Evolutionary conservation across 768 basidiomycete species (phyloP).

Genomic region (Russula sp.): DNA sequence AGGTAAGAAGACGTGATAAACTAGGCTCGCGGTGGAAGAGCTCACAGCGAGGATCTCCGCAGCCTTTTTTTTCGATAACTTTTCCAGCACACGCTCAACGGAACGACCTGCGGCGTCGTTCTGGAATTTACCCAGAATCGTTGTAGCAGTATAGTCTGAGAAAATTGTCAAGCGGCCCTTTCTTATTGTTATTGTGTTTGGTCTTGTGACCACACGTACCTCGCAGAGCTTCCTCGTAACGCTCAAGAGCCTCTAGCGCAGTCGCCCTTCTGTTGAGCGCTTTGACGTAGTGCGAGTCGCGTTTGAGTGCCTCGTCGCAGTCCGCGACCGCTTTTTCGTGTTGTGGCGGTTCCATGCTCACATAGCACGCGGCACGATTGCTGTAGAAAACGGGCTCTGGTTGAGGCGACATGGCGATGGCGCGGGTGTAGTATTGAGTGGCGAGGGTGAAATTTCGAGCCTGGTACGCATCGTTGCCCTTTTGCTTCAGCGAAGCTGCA

Average conservation of each 20-base stretch:
- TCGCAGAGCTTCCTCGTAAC: conserved; percentile 72
- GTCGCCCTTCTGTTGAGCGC: conserved; percentile 86
- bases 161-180: background rate
- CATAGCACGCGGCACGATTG: conserved; percentile 96
- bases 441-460: conserved; percentile 57
- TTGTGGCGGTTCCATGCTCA: conserved; percentile 85
- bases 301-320: conserved; percentile 82
- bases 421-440: conserved; percentile 65
- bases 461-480: conserved; percentile 71
- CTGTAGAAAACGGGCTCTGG: conserved; percentile 93
- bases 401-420: conserved; percentile 69
- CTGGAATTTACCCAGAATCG: conserved; percentile 91
- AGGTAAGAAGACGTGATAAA: background rate
- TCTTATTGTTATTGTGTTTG: background rate
- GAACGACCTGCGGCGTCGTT: conserved; percentile 72
- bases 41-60: conserved; percentile 66
- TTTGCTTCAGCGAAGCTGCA: conserved; percentile 63
- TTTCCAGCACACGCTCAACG: conserved; percentile 92
- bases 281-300: conserved; percentile 85
- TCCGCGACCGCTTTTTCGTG: conserved; percentile 80
- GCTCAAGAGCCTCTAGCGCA: conserved; percentile 74
- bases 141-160: conserved; percentile 92
- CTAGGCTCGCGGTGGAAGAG: conserved; percentile 6
- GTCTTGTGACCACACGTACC: conserved; percentile 46
- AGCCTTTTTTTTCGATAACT: conserved; percentile 69